Evolutionary conservation across 192 early-diverging fungal genomes (phyloP).

Genomic region (Jimgerdemannia lactiflua): DNA sequence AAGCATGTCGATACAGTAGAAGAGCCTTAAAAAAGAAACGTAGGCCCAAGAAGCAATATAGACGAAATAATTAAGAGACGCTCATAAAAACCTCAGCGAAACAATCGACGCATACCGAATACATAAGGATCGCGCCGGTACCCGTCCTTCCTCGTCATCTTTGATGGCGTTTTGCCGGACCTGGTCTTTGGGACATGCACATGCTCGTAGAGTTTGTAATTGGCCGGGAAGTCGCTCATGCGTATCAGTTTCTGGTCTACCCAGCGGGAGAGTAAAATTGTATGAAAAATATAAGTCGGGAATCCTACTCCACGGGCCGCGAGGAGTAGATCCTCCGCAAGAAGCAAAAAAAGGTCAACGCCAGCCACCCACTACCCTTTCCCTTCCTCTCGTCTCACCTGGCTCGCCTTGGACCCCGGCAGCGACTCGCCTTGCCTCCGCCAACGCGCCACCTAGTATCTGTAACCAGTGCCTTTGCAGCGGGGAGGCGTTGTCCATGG

Average conservation of each 20-base stretch:
- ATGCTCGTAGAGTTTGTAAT: not conserved
- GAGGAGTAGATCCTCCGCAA: no score
- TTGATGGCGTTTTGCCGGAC: not conserved
- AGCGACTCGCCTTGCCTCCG: not conserved
- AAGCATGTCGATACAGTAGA: not conserved
- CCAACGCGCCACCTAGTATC: not conserved
- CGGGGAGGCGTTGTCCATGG: not conserved
- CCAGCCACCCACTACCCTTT: no score
- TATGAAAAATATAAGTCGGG: no score
- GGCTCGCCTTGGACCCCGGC: not conserved
- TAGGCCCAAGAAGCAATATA: no score
- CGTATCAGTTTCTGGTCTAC: not conserved
- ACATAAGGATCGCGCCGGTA: not conserved
- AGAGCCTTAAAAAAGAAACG: no score
- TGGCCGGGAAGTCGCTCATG: not conserved
- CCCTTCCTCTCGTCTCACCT: not conserved
- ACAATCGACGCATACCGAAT: not conserved
- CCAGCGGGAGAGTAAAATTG: no score
- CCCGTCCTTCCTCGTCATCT: not conserved
- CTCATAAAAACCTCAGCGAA: no score
- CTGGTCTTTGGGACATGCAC: not conserved
- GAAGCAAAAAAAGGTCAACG: no score
- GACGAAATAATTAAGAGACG: no score
- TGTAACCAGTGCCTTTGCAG: not conserved
- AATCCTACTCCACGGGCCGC: no score